Conservation (phyloP, 2,329 filamentous ascomycete genomes). For the Sclerotinia borealis region DNA sequence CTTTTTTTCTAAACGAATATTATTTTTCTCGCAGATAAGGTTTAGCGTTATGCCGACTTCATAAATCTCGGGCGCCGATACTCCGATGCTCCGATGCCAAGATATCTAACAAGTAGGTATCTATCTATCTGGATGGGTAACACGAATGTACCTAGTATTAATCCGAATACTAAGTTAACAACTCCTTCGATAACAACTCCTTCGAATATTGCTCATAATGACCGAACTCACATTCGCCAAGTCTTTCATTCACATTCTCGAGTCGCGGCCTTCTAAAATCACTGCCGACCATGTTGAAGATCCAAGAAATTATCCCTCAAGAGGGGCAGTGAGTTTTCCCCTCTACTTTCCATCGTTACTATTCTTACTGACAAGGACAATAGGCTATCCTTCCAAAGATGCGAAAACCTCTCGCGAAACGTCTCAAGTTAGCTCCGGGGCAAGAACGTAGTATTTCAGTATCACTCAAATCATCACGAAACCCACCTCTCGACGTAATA, state of each 20-base stretch:
- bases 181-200: too few species aligned
- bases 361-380: conserved; percentile 9
- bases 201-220: conserved; percentile 44
- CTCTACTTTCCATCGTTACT: background rate
- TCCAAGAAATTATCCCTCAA: conserved; percentile 67
- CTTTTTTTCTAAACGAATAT: conserved; percentile 19
- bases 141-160: too few species aligned
- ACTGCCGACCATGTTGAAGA: conserved; percentile 89
- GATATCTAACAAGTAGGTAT: too few species aligned
- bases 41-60: conserved; percentile 15
- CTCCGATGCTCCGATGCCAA: conserved; percentile 20
- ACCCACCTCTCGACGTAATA: conserved; percentile 62
- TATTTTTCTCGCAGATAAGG: conserved; percentile 23
- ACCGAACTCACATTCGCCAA: conserved; percentile 82
- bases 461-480: conserved; percentile 69
- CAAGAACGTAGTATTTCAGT: conserved; percentile 51
- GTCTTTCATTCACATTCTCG: conserved; percentile 73
- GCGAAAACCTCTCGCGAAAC: conserved; percentile 47
- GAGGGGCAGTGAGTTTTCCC: conserved; percentile 59
- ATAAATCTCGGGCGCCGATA: conserved; percentile 12
- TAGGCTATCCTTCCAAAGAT: conserved; percentile 70
- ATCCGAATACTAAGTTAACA: too few species aligned
- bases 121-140: too few species aligned
- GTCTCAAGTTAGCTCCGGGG: conserved; percentile 43
- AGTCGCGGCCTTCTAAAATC: conserved; percentile 73